Evolutionary conservation across 2,329 filamentous ascomycete species (phyloP), one percentile per base, ranked within the genome.

Genomic region (Sclerotinia sclerotiorum): DNA sequence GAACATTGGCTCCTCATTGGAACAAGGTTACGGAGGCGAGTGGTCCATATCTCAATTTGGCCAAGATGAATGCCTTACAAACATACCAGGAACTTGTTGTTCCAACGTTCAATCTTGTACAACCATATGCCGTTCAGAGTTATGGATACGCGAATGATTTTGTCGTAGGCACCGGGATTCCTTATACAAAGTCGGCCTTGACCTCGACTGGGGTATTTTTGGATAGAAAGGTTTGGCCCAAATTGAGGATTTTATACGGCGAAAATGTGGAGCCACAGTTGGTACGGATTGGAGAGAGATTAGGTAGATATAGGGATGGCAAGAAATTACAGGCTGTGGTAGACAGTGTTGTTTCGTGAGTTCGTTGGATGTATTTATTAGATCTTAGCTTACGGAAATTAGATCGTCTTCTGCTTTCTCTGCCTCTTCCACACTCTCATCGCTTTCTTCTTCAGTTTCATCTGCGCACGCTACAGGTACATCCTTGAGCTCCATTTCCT

Each of bases 261-360:
- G 89, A 97, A 76, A 97, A 97, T 74, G 94, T 99, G 4, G 94
- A 98, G 80, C 96, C 96, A 19, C 96, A 99, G 79, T 84, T 99
- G 19, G 87, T 94, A 68, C 92, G 93, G 75, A 98, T 99, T 75
- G 92, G 92, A 17, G 91, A 97, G 81, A 89, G 94, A 57, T 85
- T 99, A 15, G 94, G 93, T 52, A 84, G 90, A 60, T 92, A 93
- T 68, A 79, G 84, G 29, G 83, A 86, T 74, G 87, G 87, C 27
- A 87, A 86, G 77, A 88, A 87, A 73, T 74, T 90, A 29, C 84
- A 88, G 72, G 84, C 86, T 48, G 84, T 82, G 24, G 80, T 86
- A 54, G 84, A 87, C 60, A 83, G 86, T 55, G 78, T 83, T 65
- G 84, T 87, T 65, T 80, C 76, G 79, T 82, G 78, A 68, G 72